These are phyloP conservation scores for Blastocystis sp. DNA, from an alignment of 352 stramenopile genomes.

Conservation along the genomic window DNA sequence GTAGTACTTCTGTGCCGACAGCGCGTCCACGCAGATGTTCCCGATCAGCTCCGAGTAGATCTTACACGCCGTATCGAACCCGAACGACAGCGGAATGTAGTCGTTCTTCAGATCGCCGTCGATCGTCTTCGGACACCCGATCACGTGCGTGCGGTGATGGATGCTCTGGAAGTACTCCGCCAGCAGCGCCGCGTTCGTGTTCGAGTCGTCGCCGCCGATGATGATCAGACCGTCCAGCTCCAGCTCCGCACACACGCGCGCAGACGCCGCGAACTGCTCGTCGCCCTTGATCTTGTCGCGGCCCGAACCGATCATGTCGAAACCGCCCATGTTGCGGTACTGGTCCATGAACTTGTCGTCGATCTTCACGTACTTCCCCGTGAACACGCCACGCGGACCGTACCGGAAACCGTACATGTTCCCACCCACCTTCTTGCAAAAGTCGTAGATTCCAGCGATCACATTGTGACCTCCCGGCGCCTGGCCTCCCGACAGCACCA, in stretches of 20 bases:
- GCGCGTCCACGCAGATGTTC: slow-evolving; percentile 73
- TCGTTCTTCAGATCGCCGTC: slow-evolving; percentile 76
- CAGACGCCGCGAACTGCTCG: slow-evolving; percentile 71
- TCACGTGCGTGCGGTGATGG: slow-evolving; percentile 72
- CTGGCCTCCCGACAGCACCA: slow-evolving; percentile 75
- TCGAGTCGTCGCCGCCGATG: slow-evolving; percentile 76
- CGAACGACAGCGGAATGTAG: slow-evolving; percentile 75
- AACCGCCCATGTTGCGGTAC: slow-evolving; percentile 74
- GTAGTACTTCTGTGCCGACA: slow-evolving; percentile 75
- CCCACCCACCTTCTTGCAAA: slow-evolving; percentile 71
- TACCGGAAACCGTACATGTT: slow-evolving; percentile 73
- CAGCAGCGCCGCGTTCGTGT: slow-evolving; percentile 75
- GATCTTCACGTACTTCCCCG: slow-evolving; percentile 72
- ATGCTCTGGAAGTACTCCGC: slow-evolving; percentile 75
- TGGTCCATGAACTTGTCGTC: slow-evolving; percentile 72
- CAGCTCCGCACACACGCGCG: slow-evolving; percentile 70
- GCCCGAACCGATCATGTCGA: slow-evolving; percentile 74
- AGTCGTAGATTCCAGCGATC: slow-evolving; percentile 75
- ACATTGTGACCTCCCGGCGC: slow-evolving; percentile 75
- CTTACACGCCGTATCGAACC: slow-evolving; percentile 74
- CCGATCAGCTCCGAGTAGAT: slow-evolving; percentile 74
- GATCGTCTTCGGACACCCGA: slow-evolving; percentile 75
- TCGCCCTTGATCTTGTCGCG: slow-evolving; percentile 74
- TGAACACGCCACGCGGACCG: slow-evolving; percentile 73
- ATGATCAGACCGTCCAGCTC: slow-evolving; percentile 74